Percentiles rank a stretch among this genome's conserved stretches.
Conservation (phyloP, 768 basidiomycete species). For the Phaffia australis region DNA sequence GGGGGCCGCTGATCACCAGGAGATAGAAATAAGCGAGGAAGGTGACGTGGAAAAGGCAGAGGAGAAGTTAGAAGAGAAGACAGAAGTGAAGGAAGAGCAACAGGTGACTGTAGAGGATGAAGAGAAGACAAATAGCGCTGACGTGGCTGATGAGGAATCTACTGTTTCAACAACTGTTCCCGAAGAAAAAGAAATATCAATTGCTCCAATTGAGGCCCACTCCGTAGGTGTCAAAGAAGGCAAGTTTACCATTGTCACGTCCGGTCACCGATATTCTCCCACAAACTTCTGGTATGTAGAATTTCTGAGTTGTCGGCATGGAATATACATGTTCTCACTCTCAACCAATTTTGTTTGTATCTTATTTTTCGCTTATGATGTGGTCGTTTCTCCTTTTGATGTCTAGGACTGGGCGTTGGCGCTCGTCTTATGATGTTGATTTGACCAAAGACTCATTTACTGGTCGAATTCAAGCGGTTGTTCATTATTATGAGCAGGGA, state of each 20-base stretch:
- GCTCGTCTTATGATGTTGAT: conserved; percentile 72
- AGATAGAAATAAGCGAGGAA: background rate
- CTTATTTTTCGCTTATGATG: background rate
- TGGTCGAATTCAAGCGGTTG: conserved; percentile 69
- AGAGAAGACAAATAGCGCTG: conserved; percentile 1
- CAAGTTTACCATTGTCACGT: conserved; percentile 63
- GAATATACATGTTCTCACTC: conserved; percentile 4
- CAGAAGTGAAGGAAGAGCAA: conserved; percentile 9
- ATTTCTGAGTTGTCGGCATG: background rate
- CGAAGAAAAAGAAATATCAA: background rate
- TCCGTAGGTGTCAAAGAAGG: conserved; percentile 12
- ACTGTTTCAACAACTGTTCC: background rate
- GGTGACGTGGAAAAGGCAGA: background rate
- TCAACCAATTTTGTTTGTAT: background rate
- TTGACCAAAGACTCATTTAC: conserved; percentile 50
- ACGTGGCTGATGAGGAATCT: background rate
- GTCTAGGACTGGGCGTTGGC: conserved; percentile 84
- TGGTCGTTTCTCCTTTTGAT: conserved; percentile 2
- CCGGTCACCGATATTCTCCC: conserved; percentile 94
- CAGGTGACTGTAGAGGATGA: conserved; percentile 3
- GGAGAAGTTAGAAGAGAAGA: conserved; percentile 29
- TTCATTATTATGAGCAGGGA: conserved; percentile 97
- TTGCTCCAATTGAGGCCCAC: background rate
- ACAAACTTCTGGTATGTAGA: conserved; percentile 70
- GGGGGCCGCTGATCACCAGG: background rate